Evolutionary conservation across 257 asterid genomes (phyloP), one percentile per base, ranked within the genome.

Genomic region (Parsonsia alboflavescens): DNA sequence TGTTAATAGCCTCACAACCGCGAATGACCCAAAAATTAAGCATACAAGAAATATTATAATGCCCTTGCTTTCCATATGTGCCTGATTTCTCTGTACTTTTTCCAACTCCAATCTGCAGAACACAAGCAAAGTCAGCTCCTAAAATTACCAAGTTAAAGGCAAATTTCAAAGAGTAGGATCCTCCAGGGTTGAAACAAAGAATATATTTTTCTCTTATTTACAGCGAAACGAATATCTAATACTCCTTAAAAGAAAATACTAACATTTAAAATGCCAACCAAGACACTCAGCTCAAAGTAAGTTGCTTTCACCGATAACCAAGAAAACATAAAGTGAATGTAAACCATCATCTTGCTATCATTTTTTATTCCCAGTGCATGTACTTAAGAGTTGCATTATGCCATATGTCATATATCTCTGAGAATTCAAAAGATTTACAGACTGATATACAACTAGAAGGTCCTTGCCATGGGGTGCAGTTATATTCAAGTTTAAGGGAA

Each of bases 51-150:
- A 90, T 46, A 91, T 85, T 66, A 88, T 74, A 53, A 90, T 82
- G 45, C 97, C 97, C 80, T 93, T 91, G 64, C 88, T 89, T 89
- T 93, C 98, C 88, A 90, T 74, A 81, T 91, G 93, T 68, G 83
- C 80, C 73, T 90, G 96, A 76, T 91, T 84, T 77, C 68, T 84
- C 79, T 76, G 70, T 61, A 91, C 87, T 75, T 39, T 82, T 71
- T 91, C 93, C 22, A 88, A 91, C 82, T 90, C 91, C 84, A 56
- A 78, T 70, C 98, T 93, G 92, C 91, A 86, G 42, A 16, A 65
- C 66, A 68, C 17, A 68, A 65, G 44, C 73, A 74, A 6, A 15
- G 41, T 64, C 36, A 50, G 74, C 48, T 6, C 10, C 28, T 70
- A 49, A 21, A n/a, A n/a, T n/a, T n/a, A n/a, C n/a, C 22, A 49